Conservation (phyloP, 495 filamentous ascomycete species). For the Pseudoneurospora amorphoporcata region DNA sequence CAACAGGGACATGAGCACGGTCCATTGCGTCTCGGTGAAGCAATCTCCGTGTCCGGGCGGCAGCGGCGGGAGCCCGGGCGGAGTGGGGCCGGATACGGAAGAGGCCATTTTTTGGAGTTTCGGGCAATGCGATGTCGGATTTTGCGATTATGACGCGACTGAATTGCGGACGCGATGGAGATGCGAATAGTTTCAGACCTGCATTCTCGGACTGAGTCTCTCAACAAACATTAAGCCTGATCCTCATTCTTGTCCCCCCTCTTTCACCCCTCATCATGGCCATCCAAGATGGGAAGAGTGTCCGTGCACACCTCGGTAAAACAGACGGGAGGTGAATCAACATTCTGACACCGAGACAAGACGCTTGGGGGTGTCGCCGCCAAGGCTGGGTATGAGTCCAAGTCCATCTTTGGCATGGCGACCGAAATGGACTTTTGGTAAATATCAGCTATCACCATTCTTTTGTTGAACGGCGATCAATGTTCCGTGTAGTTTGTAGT, state of each 20-base stretch:
- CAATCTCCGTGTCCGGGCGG: constrained; percentile 17
- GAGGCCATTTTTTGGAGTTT: background rate
- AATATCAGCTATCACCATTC: background rate
- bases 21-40: constrained; percentile 27
- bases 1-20: constrained; percentile 21
- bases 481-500: background rate
- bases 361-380: background rate
- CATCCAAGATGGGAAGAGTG: background rate
- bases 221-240: background rate
- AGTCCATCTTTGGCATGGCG: background rate
- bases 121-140: background rate
- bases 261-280: background rate
- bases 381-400: background rate
- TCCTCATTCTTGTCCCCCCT: background rate
- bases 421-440: background rate
- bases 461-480: background rate
- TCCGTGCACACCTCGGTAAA: background rate
- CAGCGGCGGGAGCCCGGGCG: constrained; percentile 19
- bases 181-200: background rate
- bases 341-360: background rate
- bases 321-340: background rate
- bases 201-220: background rate
- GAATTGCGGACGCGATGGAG: background rate
- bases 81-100: constrained; percentile 13
- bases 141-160: background rate